Evolutionary conservation across 1,284 basidiomycete species (phyloP).

Genomic region (Moniliella sp.): DNA sequence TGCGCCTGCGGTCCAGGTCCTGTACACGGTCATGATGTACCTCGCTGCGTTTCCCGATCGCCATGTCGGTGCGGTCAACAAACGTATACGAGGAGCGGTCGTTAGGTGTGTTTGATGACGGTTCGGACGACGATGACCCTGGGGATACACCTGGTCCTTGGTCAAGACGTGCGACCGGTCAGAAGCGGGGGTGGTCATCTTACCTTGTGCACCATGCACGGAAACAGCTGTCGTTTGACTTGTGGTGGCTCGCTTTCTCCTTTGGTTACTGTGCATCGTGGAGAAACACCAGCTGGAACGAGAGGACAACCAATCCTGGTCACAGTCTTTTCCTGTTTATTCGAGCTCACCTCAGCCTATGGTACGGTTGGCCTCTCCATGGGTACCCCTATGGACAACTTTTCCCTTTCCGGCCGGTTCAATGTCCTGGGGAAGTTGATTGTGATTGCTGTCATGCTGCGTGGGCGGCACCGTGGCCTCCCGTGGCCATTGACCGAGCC

Average conservation of each 20-base stretch:
- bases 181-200: conserved; percentile 51
- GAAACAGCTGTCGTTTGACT: conserved; percentile 56
- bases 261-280: conserved; percentile 33
- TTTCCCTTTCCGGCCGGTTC: conserved; percentile 59
- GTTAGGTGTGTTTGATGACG: conserved; percentile 17
- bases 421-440: conserved; percentile 65
- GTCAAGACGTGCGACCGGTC: too few species aligned
- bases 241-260: conserved; percentile 31
- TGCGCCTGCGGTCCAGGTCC: conserved; percentile 56
- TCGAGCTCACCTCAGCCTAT: conserved; percentile 61
- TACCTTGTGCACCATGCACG: conserved; percentile 61
- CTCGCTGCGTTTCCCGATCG: conserved; percentile 38
- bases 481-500: conserved; percentile 60
- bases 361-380: conserved; percentile 40
- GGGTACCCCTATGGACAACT: conserved; percentile 48
- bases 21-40: conserved; percentile 51
- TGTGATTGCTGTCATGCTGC: conserved; percentile 57
- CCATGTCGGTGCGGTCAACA: conserved; percentile 67
- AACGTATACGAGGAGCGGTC: conserved; percentile 78
- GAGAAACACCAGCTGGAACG: conserved; percentile 23
- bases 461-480: conserved; percentile 68
- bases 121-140: conserved; percentile 5
- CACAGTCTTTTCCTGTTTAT: conserved; percentile 44
- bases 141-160: conserved; percentile 7
- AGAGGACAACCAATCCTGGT: conserved; percentile 53